phyloP scores from a whole-genome alignment of 2,329 filamentous ascomycete genomes.

The Xylaria polymorpha region DNA sequence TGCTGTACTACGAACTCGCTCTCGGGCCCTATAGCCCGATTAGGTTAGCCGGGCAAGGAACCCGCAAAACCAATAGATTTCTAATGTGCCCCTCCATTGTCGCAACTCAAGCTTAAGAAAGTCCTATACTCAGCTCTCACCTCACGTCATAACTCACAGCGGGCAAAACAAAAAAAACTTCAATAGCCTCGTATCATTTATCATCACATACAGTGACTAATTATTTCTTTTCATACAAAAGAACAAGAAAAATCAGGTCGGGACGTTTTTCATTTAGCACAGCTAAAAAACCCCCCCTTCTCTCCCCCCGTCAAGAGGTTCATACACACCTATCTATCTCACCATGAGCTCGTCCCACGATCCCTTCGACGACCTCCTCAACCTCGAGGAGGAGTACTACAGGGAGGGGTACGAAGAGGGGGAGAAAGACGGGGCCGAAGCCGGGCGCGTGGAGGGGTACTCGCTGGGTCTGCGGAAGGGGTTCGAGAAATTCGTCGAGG shows the following conservation, averaged over 20 bases:
- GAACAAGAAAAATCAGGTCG: not conserved
- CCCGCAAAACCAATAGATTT: not conserved
- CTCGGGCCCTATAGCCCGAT: not conserved
- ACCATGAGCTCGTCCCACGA: constrained; percentile 55
- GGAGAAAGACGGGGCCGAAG: constrained; percentile 76
- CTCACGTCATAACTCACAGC: not conserved
- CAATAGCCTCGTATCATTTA: not conserved
- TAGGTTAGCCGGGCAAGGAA: not conserved
- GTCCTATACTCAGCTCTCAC: not conserved
- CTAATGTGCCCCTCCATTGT: constrained; percentile 4
- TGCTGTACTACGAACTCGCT: no score
- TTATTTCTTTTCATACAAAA: not conserved
- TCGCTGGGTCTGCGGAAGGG: constrained; percentile 92
- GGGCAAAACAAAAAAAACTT: not conserved
- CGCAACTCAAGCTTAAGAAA: not conserved
- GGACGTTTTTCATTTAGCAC: not conserved
- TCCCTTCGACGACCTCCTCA: constrained; percentile 67
- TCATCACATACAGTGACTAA: not conserved
- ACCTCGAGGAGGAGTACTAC: constrained; percentile 79
- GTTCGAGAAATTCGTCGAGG: constrained; percentile 89
- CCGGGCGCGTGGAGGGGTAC: constrained; percentile 88
- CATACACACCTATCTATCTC: constrained; percentile 6
- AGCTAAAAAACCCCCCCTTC: not conserved
- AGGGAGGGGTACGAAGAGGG: constrained; percentile 83
- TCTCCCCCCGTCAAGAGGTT: not conserved